Evolutionary conservation across 495 filamentous ascomycete genomes (phyloP).

Genomic region (Penicillium salamii): DNA sequence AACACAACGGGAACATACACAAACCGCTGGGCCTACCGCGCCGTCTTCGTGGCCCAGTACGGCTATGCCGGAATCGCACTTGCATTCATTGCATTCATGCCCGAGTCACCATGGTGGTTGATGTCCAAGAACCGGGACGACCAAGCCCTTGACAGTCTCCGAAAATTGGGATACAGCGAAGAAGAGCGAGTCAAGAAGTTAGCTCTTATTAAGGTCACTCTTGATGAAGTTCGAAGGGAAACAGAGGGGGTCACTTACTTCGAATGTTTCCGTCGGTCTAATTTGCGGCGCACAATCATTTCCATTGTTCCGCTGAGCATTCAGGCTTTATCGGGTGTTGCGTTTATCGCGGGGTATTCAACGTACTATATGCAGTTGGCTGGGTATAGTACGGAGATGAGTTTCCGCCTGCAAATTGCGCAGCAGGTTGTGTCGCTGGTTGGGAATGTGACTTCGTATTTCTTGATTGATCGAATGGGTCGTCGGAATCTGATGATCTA

Average conservation of each 20-base stretch:
- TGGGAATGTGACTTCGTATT: conserved; percentile 31
- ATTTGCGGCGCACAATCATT: conserved; percentile 33
- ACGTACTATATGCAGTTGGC: conserved; percentile 34
- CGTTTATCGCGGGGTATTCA: conserved; percentile 24
- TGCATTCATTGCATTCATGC: conserved; percentile 13
- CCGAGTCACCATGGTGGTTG: conserved; percentile 25
- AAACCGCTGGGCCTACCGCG: conserved; percentile 31
- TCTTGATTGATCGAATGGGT: conserved; percentile 26
- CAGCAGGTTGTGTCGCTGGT: conserved; percentile 29
- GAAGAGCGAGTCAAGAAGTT: conserved; percentile 8
- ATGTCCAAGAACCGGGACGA: conserved; percentile 10
- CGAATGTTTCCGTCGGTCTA: conserved; percentile 32
- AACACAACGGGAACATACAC: conserved; percentile 18
- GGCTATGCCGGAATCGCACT: conserved; percentile 20
- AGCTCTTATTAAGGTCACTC: conserved; percentile 10
- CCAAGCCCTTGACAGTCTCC: conserved; percentile 7
- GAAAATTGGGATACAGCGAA: conserved; percentile 11
- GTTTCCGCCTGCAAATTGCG: conserved; percentile 28
- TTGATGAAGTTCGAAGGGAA: conserved; percentile 24
- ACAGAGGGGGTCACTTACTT: conserved; percentile 33
- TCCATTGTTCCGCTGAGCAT: conserved; percentile 30
- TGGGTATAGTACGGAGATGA: conserved; percentile 25
- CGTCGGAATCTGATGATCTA: conserved; percentile 27
- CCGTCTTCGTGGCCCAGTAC: conserved; percentile 29
- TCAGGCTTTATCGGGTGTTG: conserved; percentile 27